Conservation (phyloP, 2,329 filamentous ascomycete species). For the Paracoccidioides lutzii region DNA sequence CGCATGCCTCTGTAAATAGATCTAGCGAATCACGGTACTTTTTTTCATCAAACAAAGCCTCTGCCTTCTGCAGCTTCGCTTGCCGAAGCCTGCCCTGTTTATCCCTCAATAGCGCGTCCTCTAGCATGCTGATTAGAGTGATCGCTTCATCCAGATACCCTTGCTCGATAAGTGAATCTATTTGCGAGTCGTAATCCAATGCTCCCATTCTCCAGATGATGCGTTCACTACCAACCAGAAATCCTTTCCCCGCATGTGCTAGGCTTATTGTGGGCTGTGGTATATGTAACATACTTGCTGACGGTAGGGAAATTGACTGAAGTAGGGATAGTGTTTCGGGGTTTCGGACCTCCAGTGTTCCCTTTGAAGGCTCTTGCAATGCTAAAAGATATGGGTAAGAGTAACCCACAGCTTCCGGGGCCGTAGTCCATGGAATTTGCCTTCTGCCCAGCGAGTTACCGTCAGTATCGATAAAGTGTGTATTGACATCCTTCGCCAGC, state of each 20-base stretch:
- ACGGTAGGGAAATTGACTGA: conserved; percentile 70
- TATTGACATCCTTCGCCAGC: conserved; percentile 96
- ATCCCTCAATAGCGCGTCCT: conserved; percentile 76
- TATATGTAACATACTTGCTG: conserved; percentile 75
- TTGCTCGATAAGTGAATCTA: conserved; percentile 64
- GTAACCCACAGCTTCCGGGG: conserved; percentile 85
- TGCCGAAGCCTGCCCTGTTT: conserved; percentile 71
- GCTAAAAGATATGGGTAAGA: conserved; percentile 93
- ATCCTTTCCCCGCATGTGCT: conserved; percentile 92
- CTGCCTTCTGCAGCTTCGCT: conserved; percentile 84
- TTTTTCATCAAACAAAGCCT: conserved; percentile 64
- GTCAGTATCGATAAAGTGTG: conserved; percentile 73
- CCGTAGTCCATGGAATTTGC: conserved; percentile 82
- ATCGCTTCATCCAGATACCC: conserved; percentile 80
- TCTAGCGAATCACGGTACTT: conserved; percentile 81
- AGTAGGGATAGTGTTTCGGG: conserved; percentile 82
- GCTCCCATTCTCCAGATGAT: conserved; percentile 94
- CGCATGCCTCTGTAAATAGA: conserved; percentile 78
- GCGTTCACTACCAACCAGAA: conserved; percentile 82
- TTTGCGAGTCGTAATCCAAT: conserved; percentile 78
- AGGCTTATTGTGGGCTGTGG: conserved; percentile 84
- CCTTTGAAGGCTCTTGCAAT: conserved; percentile 69
- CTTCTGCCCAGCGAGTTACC: conserved; percentile 70
- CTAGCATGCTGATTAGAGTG: conserved; percentile 75
- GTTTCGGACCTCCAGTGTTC: conserved; percentile 78